phyloP scores from a whole-genome alignment of 345 rosid species.

The Stellera chamaejasme region DNA sequence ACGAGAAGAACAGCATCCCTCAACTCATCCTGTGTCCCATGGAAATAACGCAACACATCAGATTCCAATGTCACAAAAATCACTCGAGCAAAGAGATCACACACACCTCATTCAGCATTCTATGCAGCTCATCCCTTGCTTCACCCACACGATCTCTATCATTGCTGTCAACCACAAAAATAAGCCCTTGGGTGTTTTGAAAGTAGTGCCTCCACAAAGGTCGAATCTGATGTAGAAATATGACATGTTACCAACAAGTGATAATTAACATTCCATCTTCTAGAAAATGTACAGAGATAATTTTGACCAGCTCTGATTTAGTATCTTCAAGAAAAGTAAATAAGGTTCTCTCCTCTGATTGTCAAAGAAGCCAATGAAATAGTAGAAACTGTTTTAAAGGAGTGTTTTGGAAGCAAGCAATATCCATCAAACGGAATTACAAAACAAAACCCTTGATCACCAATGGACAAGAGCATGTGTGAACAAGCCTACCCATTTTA shows the following conservation, averaged over 20 bases:
- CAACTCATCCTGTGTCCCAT: conserved; percentile 42
- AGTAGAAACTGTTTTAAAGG: too few species aligned
- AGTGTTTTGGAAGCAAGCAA: too few species aligned
- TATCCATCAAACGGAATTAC: too few species aligned
- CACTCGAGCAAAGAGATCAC: neutral
- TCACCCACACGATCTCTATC: conserved; percentile 72
- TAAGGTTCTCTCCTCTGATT: too few species aligned
- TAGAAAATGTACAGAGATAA: too few species aligned
- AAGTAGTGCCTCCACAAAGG: conserved; percentile 81
- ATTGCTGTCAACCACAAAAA: conserved; percentile 73
- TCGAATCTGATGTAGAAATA: conserved; percentile 37
- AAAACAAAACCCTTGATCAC: too few species aligned
- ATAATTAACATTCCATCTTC: too few species aligned
- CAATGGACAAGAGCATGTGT: too few species aligned
- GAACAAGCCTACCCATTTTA: too few species aligned
- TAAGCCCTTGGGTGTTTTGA: conserved; percentile 71
- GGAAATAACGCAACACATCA: neutral
- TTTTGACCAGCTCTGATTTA: too few species aligned
- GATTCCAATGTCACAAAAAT: neutral
- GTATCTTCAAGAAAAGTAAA: too few species aligned
- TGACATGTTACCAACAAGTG: neutral
- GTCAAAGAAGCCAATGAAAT: too few species aligned
- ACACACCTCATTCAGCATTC: conserved; percentile 65
- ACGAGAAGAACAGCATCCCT: conserved; percentile 70
- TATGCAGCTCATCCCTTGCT: conserved; percentile 73